Conservation (phyloP, 129 eudicot genomes). For the Artemisia annua region DNA sequence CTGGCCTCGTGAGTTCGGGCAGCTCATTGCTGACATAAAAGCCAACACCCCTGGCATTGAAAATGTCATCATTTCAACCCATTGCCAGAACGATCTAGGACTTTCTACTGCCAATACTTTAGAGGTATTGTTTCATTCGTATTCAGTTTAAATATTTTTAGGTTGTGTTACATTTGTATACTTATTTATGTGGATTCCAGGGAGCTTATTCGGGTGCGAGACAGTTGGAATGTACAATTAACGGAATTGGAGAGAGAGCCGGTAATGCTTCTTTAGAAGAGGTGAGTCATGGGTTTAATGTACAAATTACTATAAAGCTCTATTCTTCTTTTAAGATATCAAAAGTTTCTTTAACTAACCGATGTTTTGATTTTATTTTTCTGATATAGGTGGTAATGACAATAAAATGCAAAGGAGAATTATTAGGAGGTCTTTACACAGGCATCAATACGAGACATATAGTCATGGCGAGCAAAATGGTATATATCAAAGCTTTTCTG, state of each 20-base stretch:
- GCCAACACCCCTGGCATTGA: constrained; percentile 53
- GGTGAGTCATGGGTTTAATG: constrained; percentile 41
- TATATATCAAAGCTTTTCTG: no score
- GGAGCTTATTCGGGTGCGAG: constrained; percentile 88
- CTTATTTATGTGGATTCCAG: constrained; percentile 35
- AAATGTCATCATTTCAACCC: constrained; percentile 60
- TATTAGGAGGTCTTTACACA: constrained; percentile 70
- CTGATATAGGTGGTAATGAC: constrained; percentile 72
- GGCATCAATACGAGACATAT: constrained; percentile 66
- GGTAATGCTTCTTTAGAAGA: constrained; percentile 92
- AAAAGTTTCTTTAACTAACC: no score
- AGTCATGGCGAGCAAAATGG: constrained; percentile 83
- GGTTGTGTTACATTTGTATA: no score
- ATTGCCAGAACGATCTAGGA: constrained; percentile 74
- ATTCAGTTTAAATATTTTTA: no score
- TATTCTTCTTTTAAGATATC: no score
- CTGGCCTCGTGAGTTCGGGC: no score
- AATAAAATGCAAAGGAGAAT: constrained; percentile 63
- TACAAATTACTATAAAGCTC: no score
- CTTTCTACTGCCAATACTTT: constrained; percentile 66
- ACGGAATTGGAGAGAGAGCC: constrained; percentile 92
- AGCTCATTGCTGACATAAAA: constrained; percentile 51
- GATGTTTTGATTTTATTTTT: neutral
- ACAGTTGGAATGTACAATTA: constrained; percentile 78
- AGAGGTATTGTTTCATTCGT: constrained; percentile 45